These are phyloP conservation scores for Croton laevigatus DNA, from an alignment of 441 rosid genomes.

Conservation along the genomic window DNA sequence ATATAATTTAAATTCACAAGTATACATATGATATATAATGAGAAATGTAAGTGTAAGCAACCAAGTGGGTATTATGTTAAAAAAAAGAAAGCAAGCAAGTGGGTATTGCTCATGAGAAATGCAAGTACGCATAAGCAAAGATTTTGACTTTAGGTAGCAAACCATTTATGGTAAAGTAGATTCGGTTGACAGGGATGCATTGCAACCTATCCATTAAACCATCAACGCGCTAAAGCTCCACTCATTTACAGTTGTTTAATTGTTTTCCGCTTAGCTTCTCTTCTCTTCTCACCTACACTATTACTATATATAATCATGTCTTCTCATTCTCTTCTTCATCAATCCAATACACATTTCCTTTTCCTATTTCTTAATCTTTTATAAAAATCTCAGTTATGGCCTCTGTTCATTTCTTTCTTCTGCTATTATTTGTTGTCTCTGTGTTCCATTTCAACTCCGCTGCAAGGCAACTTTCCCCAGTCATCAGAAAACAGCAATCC, in stretches of 20 bases:
- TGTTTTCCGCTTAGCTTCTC: neutral
- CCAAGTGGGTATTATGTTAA: too few relatives aligned
- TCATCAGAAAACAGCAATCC: conserved; percentile 28
- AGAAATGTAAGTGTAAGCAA: too few relatives aligned
- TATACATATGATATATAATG: too few relatives aligned
- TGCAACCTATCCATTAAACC: neutral
- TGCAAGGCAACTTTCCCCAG: conserved; percentile 30
- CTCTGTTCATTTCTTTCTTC: neutral
- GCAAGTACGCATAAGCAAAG: too few relatives aligned
- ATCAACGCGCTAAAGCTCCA: neutral
- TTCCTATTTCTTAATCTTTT: neutral
- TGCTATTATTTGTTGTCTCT: conserved; percentile 20
- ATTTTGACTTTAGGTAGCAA: neutral
- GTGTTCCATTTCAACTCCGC: conserved; percentile 22
- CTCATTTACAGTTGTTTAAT: neutral
- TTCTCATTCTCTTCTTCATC: neutral
- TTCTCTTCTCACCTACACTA: neutral
- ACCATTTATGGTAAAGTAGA: neutral
- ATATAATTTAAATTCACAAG: too few relatives aligned
- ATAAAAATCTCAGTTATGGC: conserved; percentile 18
- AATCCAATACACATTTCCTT: neutral
- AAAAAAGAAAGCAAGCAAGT: too few relatives aligned
- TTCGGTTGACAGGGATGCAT: neutral
- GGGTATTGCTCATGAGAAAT: too few relatives aligned
- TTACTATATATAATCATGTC: neutral